phyloP scores from a whole-genome alignment of 2,329 filamentous ascomycete species.

The Pleoardoris graminearum region DNA sequence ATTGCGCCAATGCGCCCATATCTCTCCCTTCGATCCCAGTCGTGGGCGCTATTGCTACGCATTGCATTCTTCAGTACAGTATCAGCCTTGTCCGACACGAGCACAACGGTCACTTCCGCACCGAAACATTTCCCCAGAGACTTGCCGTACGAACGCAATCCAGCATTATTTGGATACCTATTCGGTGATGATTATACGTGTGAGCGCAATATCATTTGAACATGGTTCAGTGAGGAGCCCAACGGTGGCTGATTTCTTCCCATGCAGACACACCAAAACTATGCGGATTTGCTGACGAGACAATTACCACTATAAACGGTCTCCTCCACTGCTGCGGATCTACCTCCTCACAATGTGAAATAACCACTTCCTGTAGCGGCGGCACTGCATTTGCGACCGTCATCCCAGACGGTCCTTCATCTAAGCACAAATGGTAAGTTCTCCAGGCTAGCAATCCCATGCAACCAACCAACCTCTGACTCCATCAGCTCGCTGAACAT shows the following conservation, averaged over 20 bases:
- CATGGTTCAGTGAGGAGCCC: background rate
- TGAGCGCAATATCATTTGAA: background rate
- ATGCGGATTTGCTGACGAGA: background rate
- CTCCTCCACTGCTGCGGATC: background rate
- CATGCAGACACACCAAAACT: background rate
- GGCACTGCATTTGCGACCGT: background rate
- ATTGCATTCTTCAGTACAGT: constrained; percentile 1
- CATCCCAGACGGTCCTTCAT: background rate
- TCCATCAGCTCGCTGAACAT: background rate
- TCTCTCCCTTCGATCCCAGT: background rate
- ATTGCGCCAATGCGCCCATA: background rate
- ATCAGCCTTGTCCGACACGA: background rate
- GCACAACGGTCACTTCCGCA: background rate
- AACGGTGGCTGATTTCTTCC: background rate
- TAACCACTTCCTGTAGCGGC: background rate
- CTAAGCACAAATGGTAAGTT: background rate
- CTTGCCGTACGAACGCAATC: background rate
- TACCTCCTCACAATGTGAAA: background rate
- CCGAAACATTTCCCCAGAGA: background rate
- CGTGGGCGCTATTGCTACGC: background rate
- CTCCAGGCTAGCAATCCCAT: background rate
- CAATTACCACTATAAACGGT: background rate
- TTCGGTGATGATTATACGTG: background rate
- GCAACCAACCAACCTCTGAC: background rate
- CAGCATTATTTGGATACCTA: background rate